Base-by-base conservation (phyloP, 345 rosid genomes). In the Noccaea caerulescens region DNA sequence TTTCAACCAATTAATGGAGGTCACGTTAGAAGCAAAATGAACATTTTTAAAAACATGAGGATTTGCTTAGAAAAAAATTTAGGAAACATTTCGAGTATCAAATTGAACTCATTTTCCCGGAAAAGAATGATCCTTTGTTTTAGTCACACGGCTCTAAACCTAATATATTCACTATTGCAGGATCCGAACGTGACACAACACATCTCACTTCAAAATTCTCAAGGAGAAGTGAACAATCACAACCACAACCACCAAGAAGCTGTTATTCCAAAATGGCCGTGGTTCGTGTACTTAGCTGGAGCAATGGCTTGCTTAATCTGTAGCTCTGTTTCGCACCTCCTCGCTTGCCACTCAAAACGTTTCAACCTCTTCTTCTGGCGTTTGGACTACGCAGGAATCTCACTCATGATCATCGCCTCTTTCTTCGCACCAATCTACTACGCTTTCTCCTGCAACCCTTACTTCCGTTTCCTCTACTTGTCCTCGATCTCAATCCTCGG, bases 391-490 rank as follows among this genome's bases (percentile, higher is more conserved):
- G 91, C 97, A 0, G 97, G 97, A 46, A 94, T 94, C 70, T 91
- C 95, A 14, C 82, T 89, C 10, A 91, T 91, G 97, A 91, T 94
- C 10, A 83, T 94, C 57, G 81, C 82, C 61, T 88, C 99, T 23
- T 94, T 91, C 87, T 86, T 83, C n/a, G 95, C 95, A 8, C 97
- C 97, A 2, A 78, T 94, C 79, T 94, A 94, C 63, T 91, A 94
- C 64, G 80, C 81, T 20, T 94, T 94, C 84, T 82, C 76, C 46
- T 89, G 97, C 77, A 70, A 91, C 73, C 92, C 93, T 1, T 62
- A 76, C 53, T 61, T 86, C 4, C 79, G 83, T 11, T 14, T 85
- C 80, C 52, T 91, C 57, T 88, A 91, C 75, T 86, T 91, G 3
- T 69, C 90, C 7, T 75, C 87, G 59, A 94, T 94, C 66, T 68